Evolutionary conservation across 2,329 filamentous ascomycete genomes (phyloP), one percentile per base, ranked within the genome.

Genomic region (Sphaceloma murrayae): DNA sequence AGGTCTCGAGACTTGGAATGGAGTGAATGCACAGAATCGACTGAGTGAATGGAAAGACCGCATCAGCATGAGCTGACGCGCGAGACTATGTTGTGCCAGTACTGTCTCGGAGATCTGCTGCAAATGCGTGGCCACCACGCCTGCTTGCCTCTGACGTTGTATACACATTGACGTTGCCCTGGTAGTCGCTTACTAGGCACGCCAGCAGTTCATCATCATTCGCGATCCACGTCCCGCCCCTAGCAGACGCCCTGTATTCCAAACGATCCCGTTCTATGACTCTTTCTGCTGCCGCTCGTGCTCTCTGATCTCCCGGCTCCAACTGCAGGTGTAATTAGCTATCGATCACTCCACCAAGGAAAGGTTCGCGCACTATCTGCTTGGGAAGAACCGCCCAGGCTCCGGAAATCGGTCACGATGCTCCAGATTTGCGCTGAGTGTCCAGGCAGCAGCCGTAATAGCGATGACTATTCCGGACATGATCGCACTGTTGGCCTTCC

Each of bases 401-500:
- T 85, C 80, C 26, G 85, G 85, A 72, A 87, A 85, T 63, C 73
- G 78, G 54, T 80, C 73, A 58, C 85, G 77, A 51, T 74, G 65
- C 63, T 93, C 85, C 52, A 77, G 72, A 54, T 85, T 75, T 29
- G 85, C 82, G 60, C 83, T 87, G 56, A 82, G 65, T 58, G 72
- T 82, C 74, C 78, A 89, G 49, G 72, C 74, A 56, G 82, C 65
- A 39, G 74, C 80, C 47, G 74, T 72, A 53, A 93, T 73, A 51
- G 82, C 80, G 53, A 81, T 53, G 42, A 91, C 70, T 46, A 82
- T 74, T 36, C 70, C 74, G 48, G 76, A 75, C 61, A 87, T 78
- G 54, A 91, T 72, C 45, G 81, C 73, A 4, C 91, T 98, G 72
- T 98, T 98, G 58, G 71, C 69, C 65, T 83, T 91, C 91, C 91